Conservation (phyloP, 768 basidiomycete species). For the Lentinula sp. region DNA sequence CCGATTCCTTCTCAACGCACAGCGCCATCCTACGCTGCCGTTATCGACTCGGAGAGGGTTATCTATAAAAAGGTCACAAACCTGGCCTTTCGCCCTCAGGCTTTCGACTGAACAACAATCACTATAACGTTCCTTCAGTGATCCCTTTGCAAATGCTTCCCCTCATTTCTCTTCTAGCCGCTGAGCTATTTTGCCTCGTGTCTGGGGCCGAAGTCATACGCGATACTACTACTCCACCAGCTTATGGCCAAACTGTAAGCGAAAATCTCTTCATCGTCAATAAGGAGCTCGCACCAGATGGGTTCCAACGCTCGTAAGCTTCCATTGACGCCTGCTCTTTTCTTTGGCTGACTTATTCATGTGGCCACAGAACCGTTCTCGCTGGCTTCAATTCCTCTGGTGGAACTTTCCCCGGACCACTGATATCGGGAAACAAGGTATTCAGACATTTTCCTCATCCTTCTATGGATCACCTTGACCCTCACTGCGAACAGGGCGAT, state of each 20-base stretch:
- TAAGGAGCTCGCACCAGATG: background rate
- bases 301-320: background rate
- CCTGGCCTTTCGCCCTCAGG: background rate
- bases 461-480: background rate
- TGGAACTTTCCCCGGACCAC: background rate
- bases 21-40: background rate
- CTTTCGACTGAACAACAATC: background rate
- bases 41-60: background rate
- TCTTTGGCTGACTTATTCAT: background rate
- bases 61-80: background rate
- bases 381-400: background rate
- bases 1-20: background rate
- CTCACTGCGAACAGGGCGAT: constrained; percentile 15
- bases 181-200: background rate
- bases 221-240: background rate
- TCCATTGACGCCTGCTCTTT: background rate
- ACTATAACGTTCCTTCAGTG: background rate
- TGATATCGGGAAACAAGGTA: background rate
- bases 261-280: background rate
- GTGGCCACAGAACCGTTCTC: background rate
- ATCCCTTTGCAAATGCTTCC: background rate
- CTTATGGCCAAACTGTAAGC: background rate
- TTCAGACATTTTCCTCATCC: background rate
- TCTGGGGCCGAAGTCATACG: background rate
- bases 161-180: background rate